phyloP scores from a whole-genome alignment of 2,329 filamentous ascomycete species.

The Pseudogymnoascus sp. region DNA sequence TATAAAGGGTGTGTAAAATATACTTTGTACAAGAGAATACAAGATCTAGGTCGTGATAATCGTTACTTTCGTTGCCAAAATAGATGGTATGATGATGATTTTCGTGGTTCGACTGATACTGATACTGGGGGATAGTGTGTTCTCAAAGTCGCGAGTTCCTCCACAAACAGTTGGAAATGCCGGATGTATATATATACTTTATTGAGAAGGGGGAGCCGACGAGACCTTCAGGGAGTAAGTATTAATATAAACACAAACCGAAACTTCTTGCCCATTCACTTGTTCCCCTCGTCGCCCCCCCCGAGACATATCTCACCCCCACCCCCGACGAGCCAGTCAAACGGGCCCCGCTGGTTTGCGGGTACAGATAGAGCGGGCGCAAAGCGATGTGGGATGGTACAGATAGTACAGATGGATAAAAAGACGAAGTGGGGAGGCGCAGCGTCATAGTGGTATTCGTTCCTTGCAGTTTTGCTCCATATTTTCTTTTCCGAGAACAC shows the following conservation, averaged over 20 bases:
- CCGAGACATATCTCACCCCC: conserved; percentile 9
- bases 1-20: neutral
- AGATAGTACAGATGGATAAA: neutral
- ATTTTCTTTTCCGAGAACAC: conserved; percentile 2
- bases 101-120: conserved; percentile 2
- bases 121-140: neutral
- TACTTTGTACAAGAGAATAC: conserved; percentile 6
- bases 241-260: conserved; percentile 5
- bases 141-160: neutral
- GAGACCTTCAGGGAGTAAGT: neutral
- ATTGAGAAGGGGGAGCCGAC: neutral
- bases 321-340: neutral
- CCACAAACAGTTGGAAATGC: neutral
- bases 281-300: neutral
- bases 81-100: neutral
- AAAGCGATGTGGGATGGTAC: neutral
- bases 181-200: conserved; percentile 4
- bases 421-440: neutral
- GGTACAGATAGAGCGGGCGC: neutral
- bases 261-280: neutral
- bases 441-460: neutral
- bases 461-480: conserved; percentile 4
- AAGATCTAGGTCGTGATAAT: neutral
- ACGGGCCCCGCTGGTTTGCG: neutral
- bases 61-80: neutral